Base-by-base conservation (phyloP, 495 filamentous ascomycete species). In the Polyplosphaeria fusca region DNA sequence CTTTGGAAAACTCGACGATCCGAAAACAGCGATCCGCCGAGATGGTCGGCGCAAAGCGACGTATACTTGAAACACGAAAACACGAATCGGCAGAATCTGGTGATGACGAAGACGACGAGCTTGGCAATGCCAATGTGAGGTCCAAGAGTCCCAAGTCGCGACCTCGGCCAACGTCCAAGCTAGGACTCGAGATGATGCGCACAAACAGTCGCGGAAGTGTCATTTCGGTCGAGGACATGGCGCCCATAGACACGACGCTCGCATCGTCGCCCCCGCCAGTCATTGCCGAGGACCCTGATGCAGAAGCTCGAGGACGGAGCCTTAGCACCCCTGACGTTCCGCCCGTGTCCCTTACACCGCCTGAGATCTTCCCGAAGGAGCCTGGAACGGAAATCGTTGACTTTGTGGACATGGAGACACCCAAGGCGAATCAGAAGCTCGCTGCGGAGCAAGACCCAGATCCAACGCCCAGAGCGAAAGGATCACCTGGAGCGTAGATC, bases 161-260 rank as follows among this genome's bases (percentile, higher is more conserved):
- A n/a, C 76, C 76, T 39, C 67, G 68, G 55, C 26, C 85, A 78
- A 60, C 59, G 25, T 94, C 89, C 1, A 95, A 95, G 68, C 79
- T 96, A 1, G 88, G 88, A 1, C 88, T 86, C 32, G 91, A 96
- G 71, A 95, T 96, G 91, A 91, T 95, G 88, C 82, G 91, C 18
- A 94, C 89, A 20, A 94, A 95, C 68, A 93, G 88, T 54, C 84
- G 89, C 52, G 91, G 91, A 23, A 95, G 90, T 65, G 81, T 94
- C 35, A 82, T 87, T 26, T 73, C 70, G 16, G 63, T 69, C 13
- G 72, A 74, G 32, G 72, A 74, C 20, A 24, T 74, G 18, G 38
- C 56, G 7, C 26, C 52, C 11, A 7, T 35, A 19, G 63, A 68
- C 12, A 41, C 58, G 7, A 48, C 49, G 13, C 44, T 68, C 2